Conservation (phyloP, 2,329 filamentous ascomycete species). For the Cladosporium sp. region DNA sequence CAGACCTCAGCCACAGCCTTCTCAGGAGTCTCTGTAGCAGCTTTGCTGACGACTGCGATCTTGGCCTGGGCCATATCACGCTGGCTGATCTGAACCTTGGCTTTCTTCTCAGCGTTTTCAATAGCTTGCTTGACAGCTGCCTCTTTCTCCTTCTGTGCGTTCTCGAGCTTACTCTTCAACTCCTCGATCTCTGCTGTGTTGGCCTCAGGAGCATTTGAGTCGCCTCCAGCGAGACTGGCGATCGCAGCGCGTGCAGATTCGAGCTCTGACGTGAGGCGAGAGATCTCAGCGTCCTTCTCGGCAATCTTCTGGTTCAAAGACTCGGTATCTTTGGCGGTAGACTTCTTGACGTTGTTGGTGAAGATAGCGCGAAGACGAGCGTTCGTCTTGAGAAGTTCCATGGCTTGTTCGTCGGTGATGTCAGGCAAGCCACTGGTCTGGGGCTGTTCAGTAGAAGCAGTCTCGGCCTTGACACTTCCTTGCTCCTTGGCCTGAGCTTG, state of each 20-base stretch:
- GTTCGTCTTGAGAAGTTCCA: constrained; percentile 54
- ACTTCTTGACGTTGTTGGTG: constrained; percentile 59
- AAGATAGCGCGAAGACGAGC: constrained; percentile 53
- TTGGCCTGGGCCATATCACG: constrained; percentile 67
- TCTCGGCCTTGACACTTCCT: constrained; percentile 34
- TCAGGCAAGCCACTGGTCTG: constrained; percentile 4
- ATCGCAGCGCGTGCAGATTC: constrained; percentile 20
- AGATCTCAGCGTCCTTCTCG: constrained; percentile 37
- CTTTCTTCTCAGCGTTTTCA: constrained; percentile 47
- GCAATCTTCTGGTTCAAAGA: constrained; percentile 40
- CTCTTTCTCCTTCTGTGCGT: constrained; percentile 34
- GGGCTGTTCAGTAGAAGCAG: constrained; percentile 22
- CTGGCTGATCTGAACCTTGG: constrained; percentile 77
- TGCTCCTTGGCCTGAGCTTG: constrained; percentile 36
- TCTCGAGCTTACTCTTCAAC: constrained; percentile 33
- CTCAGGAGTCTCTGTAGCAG: constrained; percentile 81
- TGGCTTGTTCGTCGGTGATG: constrained; percentile 53
- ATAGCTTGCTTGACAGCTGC: constrained; percentile 31
- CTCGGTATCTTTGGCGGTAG: constrained; percentile 45
- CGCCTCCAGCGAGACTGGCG: constrained; percentile 10
- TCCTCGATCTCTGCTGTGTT: constrained; percentile 27
- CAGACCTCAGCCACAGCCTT: constrained; percentile 84
- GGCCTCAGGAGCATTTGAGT: background rate
- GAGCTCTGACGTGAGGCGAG: constrained; percentile 23
- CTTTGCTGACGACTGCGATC: constrained; percentile 75